Conservation (phyloP, 2,329 filamentous ascomycete species). For the Fusarium solani-melongenae region DNA sequence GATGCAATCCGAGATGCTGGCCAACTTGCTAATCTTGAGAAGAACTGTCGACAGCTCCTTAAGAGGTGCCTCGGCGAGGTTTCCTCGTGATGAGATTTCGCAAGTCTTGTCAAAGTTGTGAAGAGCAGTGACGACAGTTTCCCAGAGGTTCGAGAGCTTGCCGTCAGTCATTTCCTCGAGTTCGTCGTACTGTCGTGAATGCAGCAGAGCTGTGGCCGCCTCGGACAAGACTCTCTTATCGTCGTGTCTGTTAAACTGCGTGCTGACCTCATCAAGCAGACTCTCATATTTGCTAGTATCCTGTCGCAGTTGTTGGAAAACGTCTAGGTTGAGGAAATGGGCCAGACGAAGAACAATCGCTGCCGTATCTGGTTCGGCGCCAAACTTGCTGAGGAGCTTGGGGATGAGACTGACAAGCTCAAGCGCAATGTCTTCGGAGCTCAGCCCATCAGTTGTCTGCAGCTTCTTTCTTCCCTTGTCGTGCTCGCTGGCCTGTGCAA, state of each 20-base stretch:
- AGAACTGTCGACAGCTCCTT: slow-evolving; percentile 78
- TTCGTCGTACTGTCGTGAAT: slow-evolving; percentile 88
- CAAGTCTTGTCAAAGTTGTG: slow-evolving; percentile 76
- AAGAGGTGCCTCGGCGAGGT: slow-evolving; percentile 73
- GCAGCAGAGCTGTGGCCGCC: slow-evolving; percentile 83
- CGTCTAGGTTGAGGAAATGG: slow-evolving; percentile 85
- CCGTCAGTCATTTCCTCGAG: slow-evolving; percentile 85
- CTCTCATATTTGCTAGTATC: slow-evolving; percentile 83
- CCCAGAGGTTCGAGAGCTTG: slow-evolving; percentile 87
- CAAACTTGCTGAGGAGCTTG: slow-evolving; percentile 89
- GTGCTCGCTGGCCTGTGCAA: slow-evolving; percentile 74
- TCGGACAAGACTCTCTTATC: slow-evolving; percentile 87
- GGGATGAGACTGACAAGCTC: slow-evolving; percentile 84
- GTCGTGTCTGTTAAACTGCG: slow-evolving; percentile 93
- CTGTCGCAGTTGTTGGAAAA: slow-evolving; percentile 89
- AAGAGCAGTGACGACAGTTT: slow-evolving; percentile 80
- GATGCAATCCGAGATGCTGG: slow-evolving; percentile 81
- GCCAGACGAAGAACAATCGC: slow-evolving; percentile 87
- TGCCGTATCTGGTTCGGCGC: slow-evolving; percentile 87
- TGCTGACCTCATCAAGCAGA: slow-evolving; percentile 89
- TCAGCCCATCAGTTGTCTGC: slow-evolving; percentile 71
- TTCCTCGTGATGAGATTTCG: slow-evolving; percentile 77
- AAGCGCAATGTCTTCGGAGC: slow-evolving; percentile 83
- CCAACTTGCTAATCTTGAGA: slow-evolving; percentile 82
- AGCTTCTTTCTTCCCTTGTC: slow-evolving; percentile 68